Conservation (phyloP, 306 rosid species). For the Sphenostylis stenocarpa region DNA sequence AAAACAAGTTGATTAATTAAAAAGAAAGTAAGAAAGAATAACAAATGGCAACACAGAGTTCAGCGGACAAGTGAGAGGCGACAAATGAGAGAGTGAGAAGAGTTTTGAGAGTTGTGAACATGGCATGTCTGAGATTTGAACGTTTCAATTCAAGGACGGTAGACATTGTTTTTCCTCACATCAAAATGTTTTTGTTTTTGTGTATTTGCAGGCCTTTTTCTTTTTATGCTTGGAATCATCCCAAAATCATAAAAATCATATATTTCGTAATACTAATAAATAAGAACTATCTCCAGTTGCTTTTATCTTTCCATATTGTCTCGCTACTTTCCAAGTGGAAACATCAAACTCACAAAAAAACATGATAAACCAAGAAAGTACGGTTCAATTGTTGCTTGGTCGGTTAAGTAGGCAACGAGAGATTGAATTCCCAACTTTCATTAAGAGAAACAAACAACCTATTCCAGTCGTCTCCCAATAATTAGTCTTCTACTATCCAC, state of each 20-base stretch:
- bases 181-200: neutral
- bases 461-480: neutral
- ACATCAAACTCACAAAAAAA: neutral
- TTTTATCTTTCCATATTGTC: neutral
- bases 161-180: constrained; percentile 18
- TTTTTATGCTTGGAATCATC: constrained; percentile 6
- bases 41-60: constrained; percentile 51
- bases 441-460: neutral
- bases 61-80: constrained; percentile 39
- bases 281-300: neutral
- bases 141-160: constrained; percentile 40
- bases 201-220: constrained; percentile 35
- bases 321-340: neutral
- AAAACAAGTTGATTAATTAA: neutral
- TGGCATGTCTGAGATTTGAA: constrained; percentile 16
- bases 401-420: neutral
- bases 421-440: no score
- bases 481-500: neutral
- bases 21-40: constrained; percentile 19
- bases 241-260: no score
- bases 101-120: neutral
- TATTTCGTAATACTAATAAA: neutral
- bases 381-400: neutral
- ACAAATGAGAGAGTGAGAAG: constrained; percentile 40
- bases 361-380: neutral